Evolutionary conservation across 148 eudicot genomes (phyloP).

Genomic region (Camellia lanceoleosa): DNA sequence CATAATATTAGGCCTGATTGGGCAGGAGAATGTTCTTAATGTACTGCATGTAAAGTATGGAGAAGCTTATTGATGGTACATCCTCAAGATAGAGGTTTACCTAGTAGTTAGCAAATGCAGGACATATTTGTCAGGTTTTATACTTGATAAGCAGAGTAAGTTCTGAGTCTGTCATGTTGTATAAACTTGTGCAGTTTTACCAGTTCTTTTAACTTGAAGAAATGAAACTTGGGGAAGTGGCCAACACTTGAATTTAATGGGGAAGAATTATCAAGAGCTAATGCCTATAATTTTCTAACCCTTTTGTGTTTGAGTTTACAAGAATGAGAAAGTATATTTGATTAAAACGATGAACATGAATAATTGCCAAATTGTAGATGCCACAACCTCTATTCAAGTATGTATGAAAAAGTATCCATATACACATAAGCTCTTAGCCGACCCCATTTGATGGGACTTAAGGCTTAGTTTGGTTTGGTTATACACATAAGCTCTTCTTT

Average conservation of each 20-base stretch:
- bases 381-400: too few species aligned
- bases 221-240: neutral
- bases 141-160: too few species aligned
- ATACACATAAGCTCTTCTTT: too few species aligned
- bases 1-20: neutral
- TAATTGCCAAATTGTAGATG: neutral
- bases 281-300: neutral
- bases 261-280: neutral
- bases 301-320: neutral
- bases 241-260: neutral
- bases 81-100: too few species aligned
- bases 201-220: slow-evolving; percentile 2
- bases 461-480: too few species aligned
- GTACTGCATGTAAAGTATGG: neutral
- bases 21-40: neutral
- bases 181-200: neutral
- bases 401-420: too few species aligned
- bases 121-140: too few species aligned
- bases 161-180: too few species aligned
- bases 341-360: neutral
- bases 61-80: neutral
- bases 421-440: too few species aligned
- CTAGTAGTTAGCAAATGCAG: too few species aligned
- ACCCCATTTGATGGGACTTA: too few species aligned
- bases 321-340: neutral